Percentiles rank a stretch among this genome's conserved stretches.
These are phyloP conservation scores for Annona cherimola DNA, from an alignment of 164 flowering plant species.

Conservation along the genomic window DNA sequence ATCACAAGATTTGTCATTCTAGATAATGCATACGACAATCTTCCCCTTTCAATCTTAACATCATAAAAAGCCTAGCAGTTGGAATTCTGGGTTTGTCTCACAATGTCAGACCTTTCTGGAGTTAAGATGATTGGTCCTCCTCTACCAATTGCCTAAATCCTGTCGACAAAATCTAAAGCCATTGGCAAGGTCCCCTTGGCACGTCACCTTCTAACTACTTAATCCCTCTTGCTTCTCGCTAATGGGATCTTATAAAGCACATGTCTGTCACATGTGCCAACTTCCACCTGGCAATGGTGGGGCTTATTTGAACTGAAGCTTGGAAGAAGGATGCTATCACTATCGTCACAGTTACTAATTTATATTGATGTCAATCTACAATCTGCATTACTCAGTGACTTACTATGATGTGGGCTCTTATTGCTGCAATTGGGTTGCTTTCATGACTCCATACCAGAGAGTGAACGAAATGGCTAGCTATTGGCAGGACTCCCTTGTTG, in stretches of 20 bases:
- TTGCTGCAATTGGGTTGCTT: background rate
- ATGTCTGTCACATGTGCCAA: slow-evolving; percentile 4
- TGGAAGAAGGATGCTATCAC: background rate
- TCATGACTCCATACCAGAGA: background rate
- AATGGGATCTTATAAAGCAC: background rate
- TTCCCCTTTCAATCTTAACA: background rate
- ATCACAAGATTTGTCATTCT: background rate
- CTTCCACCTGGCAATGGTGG: slow-evolving; percentile 7
- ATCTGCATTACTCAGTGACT: background rate
- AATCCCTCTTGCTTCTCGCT: background rate
- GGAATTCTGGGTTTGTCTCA: background rate
- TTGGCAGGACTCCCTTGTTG: background rate
- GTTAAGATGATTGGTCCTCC: background rate
- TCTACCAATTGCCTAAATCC: background rate
- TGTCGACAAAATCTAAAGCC: background rate
- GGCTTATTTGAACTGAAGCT: background rate
- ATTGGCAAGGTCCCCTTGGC: slow-evolving; percentile 8
- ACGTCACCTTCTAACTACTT: background rate
- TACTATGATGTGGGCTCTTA: background rate
- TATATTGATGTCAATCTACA: background rate
- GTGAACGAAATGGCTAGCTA: background rate
- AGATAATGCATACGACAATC: background rate
- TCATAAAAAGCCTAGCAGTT: background rate
- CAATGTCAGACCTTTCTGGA: background rate
- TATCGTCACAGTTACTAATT: background rate